Evolutionary conservation across 257 asterid species (phyloP).

Genomic region (Ehretia macrophylla): DNA sequence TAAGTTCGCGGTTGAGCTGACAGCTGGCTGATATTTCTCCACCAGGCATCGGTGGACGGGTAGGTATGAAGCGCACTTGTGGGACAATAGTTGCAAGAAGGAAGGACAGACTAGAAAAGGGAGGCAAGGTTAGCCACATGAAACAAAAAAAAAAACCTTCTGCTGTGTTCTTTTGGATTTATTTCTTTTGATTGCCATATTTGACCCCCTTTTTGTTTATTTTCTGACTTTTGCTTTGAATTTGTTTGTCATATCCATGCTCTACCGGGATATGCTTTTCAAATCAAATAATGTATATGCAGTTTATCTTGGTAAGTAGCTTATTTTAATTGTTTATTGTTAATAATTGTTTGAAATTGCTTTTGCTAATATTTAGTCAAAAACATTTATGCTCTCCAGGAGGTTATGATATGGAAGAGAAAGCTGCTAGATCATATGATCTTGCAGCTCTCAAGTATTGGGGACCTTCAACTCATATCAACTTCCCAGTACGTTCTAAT

Average conservation of each 20-base stretch:
- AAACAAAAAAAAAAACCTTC: not conserved
- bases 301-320: constrained; percentile 86
- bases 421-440: constrained; percentile 96
- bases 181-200: constrained; percentile 13
- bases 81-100: constrained; percentile 50
- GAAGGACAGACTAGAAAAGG: constrained; percentile 51
- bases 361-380: not conserved
- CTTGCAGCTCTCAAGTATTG: constrained; percentile 93
- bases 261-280: constrained; percentile 37
- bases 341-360: too few relatives aligned
- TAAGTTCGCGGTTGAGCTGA: not conserved
- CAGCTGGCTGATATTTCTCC: not conserved
- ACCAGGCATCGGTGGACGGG: constrained; percentile 42
- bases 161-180: constrained; percentile 13
- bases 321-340: not conserved
- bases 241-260: constrained; percentile 29
- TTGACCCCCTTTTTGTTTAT: constrained; percentile 10
- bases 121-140: constrained; percentile 33
- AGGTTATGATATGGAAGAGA: constrained; percentile 94
- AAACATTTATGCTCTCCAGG: constrained; percentile 30
- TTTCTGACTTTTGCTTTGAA: constrained; percentile 30
- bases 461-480: constrained; percentile 83
- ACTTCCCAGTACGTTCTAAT: constrained; percentile 63
- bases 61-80: constrained; percentile 42
- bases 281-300: constrained; percentile 17